phyloP scores from a whole-genome alignment of 2,329 filamentous ascomycete species.

The Podosphaera xanthii region DNA sequence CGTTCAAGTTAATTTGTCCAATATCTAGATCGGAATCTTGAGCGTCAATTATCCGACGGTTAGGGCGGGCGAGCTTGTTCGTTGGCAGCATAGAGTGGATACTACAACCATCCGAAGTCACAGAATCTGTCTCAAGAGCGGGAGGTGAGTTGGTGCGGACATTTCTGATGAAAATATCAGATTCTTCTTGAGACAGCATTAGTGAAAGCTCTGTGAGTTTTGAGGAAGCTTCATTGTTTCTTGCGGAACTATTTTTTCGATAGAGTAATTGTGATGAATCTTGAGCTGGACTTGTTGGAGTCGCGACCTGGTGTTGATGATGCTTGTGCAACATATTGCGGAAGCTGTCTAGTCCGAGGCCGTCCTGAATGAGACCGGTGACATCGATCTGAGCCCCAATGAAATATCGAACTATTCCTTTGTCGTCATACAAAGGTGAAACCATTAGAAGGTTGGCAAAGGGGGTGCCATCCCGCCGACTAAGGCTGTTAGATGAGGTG shows the following conservation, averaged over 20 bases:
- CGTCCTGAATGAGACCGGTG: slow-evolving; percentile 34
- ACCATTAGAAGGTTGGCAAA: slow-evolving; percentile 44
- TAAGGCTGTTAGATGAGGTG: slow-evolving; percentile 1
- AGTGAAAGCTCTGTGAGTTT: slow-evolving; percentile 41
- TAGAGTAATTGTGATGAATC: neutral
- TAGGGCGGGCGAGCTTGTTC: neutral
- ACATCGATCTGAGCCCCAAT: slow-evolving; percentile 42
- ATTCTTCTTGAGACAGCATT: slow-evolving; percentile 43
- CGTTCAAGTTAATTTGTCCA: neutral
- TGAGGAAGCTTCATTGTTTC: slow-evolving; percentile 21
- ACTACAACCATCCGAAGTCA: slow-evolving; percentile 3
- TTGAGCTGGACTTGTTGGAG: neutral
- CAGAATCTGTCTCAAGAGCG: neutral
- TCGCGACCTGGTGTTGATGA: neutral
- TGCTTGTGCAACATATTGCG: slow-evolving; percentile 20
- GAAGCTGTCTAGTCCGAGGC: slow-evolving; percentile 33
- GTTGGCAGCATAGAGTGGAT: slow-evolving; percentile 3
- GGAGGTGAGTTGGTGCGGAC: slow-evolving; percentile 19
- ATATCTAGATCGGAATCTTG: neutral
- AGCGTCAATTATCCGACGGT: neutral
- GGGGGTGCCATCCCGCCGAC: slow-evolving; percentile 36
- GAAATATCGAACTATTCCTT: slow-evolving; percentile 35
- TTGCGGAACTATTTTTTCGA: slow-evolving; percentile 1
- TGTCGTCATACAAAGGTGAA: slow-evolving; percentile 36
- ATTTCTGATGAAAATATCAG: slow-evolving; percentile 34